Evolutionary conservation across 257 asterid genomes (phyloP).

Genomic region (Thymus quinquecostatus): DNA sequence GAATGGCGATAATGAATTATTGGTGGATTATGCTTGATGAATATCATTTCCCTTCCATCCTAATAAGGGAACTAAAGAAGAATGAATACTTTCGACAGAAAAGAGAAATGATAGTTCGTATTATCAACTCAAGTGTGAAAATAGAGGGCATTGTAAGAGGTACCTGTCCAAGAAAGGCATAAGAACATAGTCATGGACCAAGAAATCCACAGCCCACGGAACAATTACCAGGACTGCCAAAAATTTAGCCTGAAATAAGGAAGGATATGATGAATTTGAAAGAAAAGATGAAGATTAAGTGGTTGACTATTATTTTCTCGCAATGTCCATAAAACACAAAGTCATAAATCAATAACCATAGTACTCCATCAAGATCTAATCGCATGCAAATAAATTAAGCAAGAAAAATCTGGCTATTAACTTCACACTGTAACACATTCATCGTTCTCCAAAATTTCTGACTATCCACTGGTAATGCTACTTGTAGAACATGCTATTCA

Average conservation of each 20-base stretch:
- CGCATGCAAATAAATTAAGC: not conserved
- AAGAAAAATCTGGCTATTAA: not conserved
- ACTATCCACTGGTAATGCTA: conserved; percentile 1
- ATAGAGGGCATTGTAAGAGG: conserved; percentile 26
- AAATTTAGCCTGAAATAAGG: conserved; percentile 81
- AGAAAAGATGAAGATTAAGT: conserved; percentile 24
- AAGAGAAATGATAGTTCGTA: conserved; percentile 10
- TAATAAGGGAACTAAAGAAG: conserved; percentile 12
- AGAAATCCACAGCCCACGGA: conserved; percentile 84
- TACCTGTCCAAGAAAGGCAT: conserved; percentile 99
- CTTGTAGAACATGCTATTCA: not conserved
- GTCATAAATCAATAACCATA: conserved; percentile 6
- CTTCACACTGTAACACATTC: conserved; percentile 1
- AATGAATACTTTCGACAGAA: conserved; percentile 3
- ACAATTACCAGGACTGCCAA: conserved; percentile 78
- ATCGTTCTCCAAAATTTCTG: not conserved
- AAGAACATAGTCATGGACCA: conserved; percentile 91
- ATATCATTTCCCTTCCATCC: conserved; percentile 14
- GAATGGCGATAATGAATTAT: conserved; percentile 8
- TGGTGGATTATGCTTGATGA: conserved; percentile 1
- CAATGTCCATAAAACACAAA: conserved; percentile 14
- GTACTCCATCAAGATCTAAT: not conserved
- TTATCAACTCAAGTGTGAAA: conserved; percentile 27
- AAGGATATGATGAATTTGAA: conserved; percentile 29
- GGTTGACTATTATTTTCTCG: conserved; percentile 20